Evolutionary conservation across 176 grass and related monocot species (phyloP), one percentile per base, ranked within the genome.

Genomic region (Phoenix roebelenii): DNA sequence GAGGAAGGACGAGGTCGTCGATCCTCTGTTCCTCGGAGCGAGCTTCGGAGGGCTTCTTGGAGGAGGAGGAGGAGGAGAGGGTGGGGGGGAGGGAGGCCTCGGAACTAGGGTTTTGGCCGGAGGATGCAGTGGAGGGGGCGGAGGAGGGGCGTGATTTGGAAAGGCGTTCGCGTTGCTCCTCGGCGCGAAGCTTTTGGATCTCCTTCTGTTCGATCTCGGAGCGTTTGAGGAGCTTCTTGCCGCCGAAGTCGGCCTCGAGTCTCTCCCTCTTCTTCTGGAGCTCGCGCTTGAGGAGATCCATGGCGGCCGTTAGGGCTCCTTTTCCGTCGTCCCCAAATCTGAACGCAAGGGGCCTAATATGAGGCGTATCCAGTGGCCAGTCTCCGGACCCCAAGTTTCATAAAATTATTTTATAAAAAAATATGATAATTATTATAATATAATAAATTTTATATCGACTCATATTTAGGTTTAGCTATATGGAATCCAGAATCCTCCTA

Each of bases 181-280:
- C 74, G 3, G 74, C 52, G 7, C 75, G 92, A 18, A 83, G 75
- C 58, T 84, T 85, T 74, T 91, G 81, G 67, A 98, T 74, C 84
- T 98, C 60, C 78, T 85, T 88, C 50, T 85, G 84, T 70, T 98
- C 84, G 65, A 96, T 88, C 72, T 96, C 91, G 64, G 86, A 96
- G 51, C 86, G 86, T 55, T 80, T 80, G 17, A 96, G 80, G 60
- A 96, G 77, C 77, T 80, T 90, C 65, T 81, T 81, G 32, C 86
- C 80, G 16, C 77, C 91, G 48, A 96, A 96, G 56, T 82, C 86
- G 22, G 67, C 74, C 63, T 67, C 49, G 16, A 85, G 74, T 48
- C 69, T 72, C 69, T 87, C 73, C 50, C 91, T 59, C 83, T 96
- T 96, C 77, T 74, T 79, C 78, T 79, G 80, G 23, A 96, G 69